phyloP scores from a whole-genome alignment of 345 rosid genomes.

The Excoecaria agallocha region DNA sequence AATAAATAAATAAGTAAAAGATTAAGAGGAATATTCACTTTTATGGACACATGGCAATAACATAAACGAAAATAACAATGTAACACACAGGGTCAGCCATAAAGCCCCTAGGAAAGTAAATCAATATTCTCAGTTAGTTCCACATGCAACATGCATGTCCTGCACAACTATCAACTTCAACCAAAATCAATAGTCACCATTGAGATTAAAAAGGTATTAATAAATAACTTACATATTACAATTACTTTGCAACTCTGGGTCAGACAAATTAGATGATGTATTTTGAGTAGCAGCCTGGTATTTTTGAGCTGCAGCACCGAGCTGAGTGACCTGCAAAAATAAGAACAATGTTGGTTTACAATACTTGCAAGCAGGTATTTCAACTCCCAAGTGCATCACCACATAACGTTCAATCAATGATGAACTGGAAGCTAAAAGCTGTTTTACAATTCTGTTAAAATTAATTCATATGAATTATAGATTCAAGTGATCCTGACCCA shows the following conservation, averaged over 20 bases:
- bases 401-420: not conserved
- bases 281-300: slow-evolving; percentile 88
- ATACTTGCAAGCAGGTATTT: not conserved
- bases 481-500: not conserved
- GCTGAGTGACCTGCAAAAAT: slow-evolving; percentile 73
- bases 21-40: not conserved
- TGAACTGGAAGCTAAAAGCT: slow-evolving; percentile 3
- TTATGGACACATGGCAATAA: not conserved
- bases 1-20: not conserved
- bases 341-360: not conserved
- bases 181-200: not conserved
- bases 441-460: not conserved
- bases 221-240: slow-evolving; percentile 71
- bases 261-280: slow-evolving; percentile 71
- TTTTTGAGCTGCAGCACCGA: slow-evolving; percentile 84
- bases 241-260: slow-evolving; percentile 75
- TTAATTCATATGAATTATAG: no score
- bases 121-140: not conserved
- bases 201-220: not conserved
- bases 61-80: not conserved
- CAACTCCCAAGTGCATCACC: not conserved
- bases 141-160: not conserved
- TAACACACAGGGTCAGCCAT: not conserved
- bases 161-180: not conserved
- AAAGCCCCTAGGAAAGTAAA: not conserved